phyloP scores from a whole-genome alignment of 305 asterid genomes.

The Fraxinus paxiana region DNA sequence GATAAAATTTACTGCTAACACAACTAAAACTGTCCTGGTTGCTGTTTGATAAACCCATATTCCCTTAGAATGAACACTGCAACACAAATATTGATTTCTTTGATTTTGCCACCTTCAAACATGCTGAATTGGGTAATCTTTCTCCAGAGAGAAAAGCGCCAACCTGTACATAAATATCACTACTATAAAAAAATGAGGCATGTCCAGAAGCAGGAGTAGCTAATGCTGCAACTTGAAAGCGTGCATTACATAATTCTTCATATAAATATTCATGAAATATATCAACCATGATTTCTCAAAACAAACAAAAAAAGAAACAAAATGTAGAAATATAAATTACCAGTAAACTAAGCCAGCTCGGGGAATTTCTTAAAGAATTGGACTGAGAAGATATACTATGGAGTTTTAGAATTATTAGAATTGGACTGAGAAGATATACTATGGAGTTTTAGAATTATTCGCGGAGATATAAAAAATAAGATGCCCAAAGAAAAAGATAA shows the following conservation, averaged over 20 bases:
- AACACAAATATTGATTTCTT: background rate
- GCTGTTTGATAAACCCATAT: background rate
- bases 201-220: slow-evolving; percentile 18
- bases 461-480: background rate
- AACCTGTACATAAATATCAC: slow-evolving; percentile 27
- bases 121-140: slow-evolving; percentile 6
- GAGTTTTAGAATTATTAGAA: background rate
- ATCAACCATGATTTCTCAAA: background rate
- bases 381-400: background rate
- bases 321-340: background rate
- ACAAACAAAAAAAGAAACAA: background rate
- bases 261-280: background rate
- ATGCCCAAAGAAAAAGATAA: background rate
- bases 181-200: slow-evolving; percentile 18
- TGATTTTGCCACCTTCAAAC: background rate
- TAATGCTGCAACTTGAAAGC: slow-evolving; percentile 13
- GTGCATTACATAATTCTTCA: background rate
- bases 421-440: background rate
- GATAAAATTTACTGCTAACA: background rate
- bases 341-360: background rate
- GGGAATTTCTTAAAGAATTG: background rate
- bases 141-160: slow-evolving; percentile 20
- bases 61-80: background rate
- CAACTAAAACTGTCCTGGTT: background rate
- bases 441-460: background rate